Evolutionary conservation across 495 filamentous ascomycete genomes (phyloP).

Genomic region (Astrothelium subdiscretum): DNA sequence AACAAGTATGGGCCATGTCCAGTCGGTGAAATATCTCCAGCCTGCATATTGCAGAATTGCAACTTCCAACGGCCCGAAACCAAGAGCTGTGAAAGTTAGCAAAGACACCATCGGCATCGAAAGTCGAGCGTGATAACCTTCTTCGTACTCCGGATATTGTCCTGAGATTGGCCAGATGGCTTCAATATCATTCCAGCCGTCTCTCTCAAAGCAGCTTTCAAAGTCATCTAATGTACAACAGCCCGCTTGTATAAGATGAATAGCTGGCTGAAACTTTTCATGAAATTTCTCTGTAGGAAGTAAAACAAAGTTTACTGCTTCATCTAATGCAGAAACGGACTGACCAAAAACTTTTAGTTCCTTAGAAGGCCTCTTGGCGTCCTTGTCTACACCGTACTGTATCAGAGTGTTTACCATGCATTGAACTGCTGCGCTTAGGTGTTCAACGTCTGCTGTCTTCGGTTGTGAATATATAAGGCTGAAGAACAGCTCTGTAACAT

Average conservation of each 20-base stretch:
- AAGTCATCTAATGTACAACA: background rate
- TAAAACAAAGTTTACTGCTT: background rate
- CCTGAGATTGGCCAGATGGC: background rate
- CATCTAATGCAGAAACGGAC: background rate
- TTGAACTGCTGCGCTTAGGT: background rate
- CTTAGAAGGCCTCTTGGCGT: background rate
- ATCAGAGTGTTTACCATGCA: background rate
- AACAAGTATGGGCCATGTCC: constrained; percentile 1
- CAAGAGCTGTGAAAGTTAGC: background rate
- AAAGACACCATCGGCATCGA: background rate
- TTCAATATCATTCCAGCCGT: background rate
- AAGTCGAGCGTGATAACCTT: background rate
- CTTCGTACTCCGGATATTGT: background rate
- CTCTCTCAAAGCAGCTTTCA: background rate
- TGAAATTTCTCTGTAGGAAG: background rate
- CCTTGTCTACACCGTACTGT: background rate
- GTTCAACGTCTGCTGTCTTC: background rate
- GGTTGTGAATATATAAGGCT: background rate
- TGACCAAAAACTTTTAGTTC: background rate
- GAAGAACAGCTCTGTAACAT: background rate
- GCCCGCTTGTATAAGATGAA: background rate
- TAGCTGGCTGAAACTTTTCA: background rate
- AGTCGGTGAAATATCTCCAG: constrained; percentile 1
- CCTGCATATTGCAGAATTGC: background rate
- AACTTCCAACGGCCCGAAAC: background rate